phyloP scores from a whole-genome alignment of 306 rosid species.

The Citrullus mucosospermus region DNA sequence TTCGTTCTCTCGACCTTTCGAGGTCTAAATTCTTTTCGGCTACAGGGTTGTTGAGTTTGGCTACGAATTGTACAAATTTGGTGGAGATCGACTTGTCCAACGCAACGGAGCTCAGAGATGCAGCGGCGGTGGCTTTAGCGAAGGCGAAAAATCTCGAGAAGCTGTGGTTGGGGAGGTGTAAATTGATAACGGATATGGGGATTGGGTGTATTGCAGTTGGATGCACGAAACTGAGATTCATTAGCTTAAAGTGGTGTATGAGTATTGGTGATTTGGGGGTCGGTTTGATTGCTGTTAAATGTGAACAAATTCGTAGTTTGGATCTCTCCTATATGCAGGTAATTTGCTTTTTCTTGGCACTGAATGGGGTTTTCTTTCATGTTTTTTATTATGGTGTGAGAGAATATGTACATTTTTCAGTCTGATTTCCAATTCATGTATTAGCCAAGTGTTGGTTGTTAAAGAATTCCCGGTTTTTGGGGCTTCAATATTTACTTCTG shows the following conservation, averaged over 20 bases:
- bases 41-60: constrained; percentile 36
- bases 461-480: not conserved
- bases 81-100: constrained; percentile 72
- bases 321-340: constrained; percentile 91
- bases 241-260: constrained; percentile 77
- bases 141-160: constrained; percentile 64
- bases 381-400: not conserved
- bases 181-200: constrained; percentile 69
- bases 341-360: constrained; percentile 1
- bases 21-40: constrained; percentile 50
- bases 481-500: not conserved
- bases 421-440: not conserved
- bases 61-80: constrained; percentile 30
- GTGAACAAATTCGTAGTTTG: constrained; percentile 45
- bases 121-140: constrained; percentile 51
- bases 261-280: constrained; percentile 82
- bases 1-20: constrained; percentile 58
- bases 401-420: not conserved
- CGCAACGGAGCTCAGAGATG: constrained; percentile 59
- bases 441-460: not conserved
- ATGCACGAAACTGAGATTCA: constrained; percentile 51
- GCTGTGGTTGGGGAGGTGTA: constrained; percentile 73
- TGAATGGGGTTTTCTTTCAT: not conserved
- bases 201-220: constrained; percentile 91
- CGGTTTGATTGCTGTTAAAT: constrained; percentile 70